A percentile compares a stretch with the other conserved stretches of the same genome.
These are phyloP conservation scores for Myxozyma nipponensis DNA, from an alignment of 805 yeast species.

Conservation along the genomic window DNA sequence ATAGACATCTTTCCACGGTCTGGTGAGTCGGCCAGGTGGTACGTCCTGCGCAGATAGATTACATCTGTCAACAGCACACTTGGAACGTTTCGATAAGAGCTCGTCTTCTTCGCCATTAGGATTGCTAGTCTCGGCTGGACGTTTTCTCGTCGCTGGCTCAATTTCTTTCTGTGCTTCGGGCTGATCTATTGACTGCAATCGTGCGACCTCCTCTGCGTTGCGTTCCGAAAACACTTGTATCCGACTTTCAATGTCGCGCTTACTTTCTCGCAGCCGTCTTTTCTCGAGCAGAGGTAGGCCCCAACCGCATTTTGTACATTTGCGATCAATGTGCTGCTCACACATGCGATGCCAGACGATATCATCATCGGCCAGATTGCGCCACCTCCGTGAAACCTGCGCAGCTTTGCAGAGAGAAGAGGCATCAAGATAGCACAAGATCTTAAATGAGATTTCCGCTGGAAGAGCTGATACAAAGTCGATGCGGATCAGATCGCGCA, in stretches of 20 bases:
- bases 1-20: conserved; percentile 96
- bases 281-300: conserved; percentile 93
- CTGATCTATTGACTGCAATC: neutral
- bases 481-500: conserved; percentile 72
- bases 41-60: conserved; percentile 1
- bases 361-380: conserved; percentile 87
- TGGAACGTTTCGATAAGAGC: neutral
- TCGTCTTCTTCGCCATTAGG: neutral
- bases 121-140: neutral
- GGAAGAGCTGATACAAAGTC: conserved; percentile 87
- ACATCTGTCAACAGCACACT: neutral
- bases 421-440: conserved; percentile 86
- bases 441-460: conserved; percentile 75
- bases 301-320: conserved; percentile 99
- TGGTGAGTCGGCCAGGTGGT: conserved; percentile 37
- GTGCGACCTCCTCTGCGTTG: neutral
- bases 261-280: conserved; percentile 42
- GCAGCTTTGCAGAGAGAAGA: conserved; percentile 91
- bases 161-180: neutral
- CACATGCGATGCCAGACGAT: conserved; percentile 98
- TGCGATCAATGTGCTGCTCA: conserved; percentile 94
- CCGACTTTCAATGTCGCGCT: conserved; percentile 23
- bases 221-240: neutral
- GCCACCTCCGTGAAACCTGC: conserved; percentile 86
- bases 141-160: conserved; percentile 1